These are phyloP conservation scores for Capsicum pubescens DNA, from an alignment of 257 asterid genomes.

Conservation along the genomic window DNA sequence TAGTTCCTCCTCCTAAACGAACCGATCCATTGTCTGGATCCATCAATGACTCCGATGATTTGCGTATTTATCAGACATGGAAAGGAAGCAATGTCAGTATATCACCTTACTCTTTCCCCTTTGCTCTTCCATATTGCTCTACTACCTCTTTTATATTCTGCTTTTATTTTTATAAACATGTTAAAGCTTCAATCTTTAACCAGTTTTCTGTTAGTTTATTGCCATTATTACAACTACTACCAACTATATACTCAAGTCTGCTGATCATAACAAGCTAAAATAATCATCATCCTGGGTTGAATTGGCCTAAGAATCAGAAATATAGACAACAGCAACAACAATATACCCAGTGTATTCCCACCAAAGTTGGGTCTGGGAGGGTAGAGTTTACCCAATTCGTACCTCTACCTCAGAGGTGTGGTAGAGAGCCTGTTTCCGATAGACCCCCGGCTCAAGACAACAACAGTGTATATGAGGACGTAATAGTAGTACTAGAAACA, in stretches of 20 bases:
- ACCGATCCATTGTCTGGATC: slow-evolving; percentile 83
- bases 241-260: neutral
- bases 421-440: too few species aligned
- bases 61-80: slow-evolving; percentile 86
- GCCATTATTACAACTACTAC: neutral
- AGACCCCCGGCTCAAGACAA: too few species aligned
- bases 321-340: neutral
- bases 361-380: too few species aligned
- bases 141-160: neutral
- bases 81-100: slow-evolving; percentile 93
- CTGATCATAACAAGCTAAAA: neutral
- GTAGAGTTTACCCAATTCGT: too few species aligned
- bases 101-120: too few species aligned
- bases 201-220: neutral
- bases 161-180: neutral
- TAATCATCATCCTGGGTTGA: neutral
- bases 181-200: neutral
- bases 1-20: slow-evolving; percentile 85
- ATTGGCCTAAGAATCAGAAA: neutral
- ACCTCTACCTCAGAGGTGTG: too few species aligned
- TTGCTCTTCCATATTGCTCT: neutral
- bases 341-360: too few species aligned
- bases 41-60: slow-evolving; percentile 60
- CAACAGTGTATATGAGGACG: too few species aligned
- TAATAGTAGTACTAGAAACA: too few species aligned